Evolutionary conservation across 352 stramenopile species (phyloP).

Genomic region (Plasmopara muralis): DNA sequence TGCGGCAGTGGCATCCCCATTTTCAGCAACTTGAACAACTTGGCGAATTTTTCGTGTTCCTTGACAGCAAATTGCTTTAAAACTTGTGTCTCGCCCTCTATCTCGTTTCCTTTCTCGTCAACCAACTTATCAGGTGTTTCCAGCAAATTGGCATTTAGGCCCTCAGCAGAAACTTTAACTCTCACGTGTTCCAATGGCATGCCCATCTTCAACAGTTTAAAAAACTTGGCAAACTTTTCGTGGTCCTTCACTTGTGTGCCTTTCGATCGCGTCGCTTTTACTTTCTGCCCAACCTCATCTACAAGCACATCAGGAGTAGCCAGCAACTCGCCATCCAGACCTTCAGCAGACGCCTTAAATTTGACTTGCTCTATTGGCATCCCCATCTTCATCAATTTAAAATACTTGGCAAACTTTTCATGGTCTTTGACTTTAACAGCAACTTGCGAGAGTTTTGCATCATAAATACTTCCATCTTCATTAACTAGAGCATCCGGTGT

Average conservation of each 20-base stretch:
- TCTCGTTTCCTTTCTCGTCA: conserved; percentile 48
- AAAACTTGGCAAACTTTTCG: conserved; percentile 90
- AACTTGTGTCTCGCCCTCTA: conserved; percentile 11
- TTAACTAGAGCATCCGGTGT: conserved; percentile 53
- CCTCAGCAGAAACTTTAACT: conserved; percentile 66
- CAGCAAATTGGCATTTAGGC: conserved; percentile 43
- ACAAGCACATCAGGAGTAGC: conserved; percentile 48
- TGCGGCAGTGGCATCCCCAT: conserved; percentile 82
- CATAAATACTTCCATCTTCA: conserved; percentile 47
- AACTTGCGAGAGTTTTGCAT: neutral
- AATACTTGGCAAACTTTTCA: conserved; percentile 79
- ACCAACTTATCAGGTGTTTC: conserved; percentile 56
- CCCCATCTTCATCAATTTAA: conserved; percentile 75
- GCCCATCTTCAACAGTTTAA: conserved; percentile 89
- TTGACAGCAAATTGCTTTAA: conserved; percentile 36
- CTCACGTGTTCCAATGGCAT: conserved; percentile 86
- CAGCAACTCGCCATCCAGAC: conserved; percentile 42
- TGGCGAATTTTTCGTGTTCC: conserved; percentile 64
- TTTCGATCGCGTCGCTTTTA: conserved; percentile 20
- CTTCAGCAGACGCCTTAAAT: conserved; percentile 56
- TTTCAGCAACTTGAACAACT: conserved; percentile 93
- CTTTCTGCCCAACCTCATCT: conserved; percentile 40
- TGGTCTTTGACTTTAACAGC: conserved; percentile 70
- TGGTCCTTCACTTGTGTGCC: conserved; percentile 75
- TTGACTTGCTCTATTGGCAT: conserved; percentile 69